Evolutionary conservation across 495 filamentous ascomycete species (phyloP).

Genomic region (Daldinia loculata): DNA sequence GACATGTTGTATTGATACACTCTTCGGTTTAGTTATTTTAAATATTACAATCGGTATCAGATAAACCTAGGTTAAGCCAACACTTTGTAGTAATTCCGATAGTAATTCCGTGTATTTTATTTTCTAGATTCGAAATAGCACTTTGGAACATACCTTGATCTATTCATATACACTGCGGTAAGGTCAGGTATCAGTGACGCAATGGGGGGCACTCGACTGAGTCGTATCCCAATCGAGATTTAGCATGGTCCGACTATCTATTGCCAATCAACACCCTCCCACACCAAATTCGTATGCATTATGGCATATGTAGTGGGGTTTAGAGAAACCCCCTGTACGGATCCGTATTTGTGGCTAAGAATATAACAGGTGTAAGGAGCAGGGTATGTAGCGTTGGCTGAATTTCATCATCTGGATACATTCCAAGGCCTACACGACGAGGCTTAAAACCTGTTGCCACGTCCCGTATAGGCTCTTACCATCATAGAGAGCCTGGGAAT

Average conservation of each 20-base stretch:
- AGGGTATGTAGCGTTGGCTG: conserved; percentile 11
- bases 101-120: conserved; percentile 30
- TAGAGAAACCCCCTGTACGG: not conserved
- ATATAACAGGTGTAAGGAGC: conserved; percentile 3
- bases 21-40: not conserved
- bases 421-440: conserved; percentile 20
- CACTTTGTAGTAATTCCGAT: not conserved
- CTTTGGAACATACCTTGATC: conserved; percentile 22
- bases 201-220: conserved; percentile 26
- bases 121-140: conserved; percentile 10
- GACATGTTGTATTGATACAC: conserved; percentile 21
- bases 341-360: conserved; percentile 27
- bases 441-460: conserved; percentile 15
- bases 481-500: too few relatives aligned
- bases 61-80: not conserved
- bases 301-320: not conserved
- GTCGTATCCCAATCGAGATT: conserved; percentile 32
- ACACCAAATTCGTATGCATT: conserved; percentile 17
- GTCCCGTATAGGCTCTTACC: not conserved
- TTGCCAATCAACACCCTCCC: conserved; percentile 14
- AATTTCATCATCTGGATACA: conserved; percentile 28
- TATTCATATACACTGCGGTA: conserved; percentile 3
- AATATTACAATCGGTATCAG: not conserved
- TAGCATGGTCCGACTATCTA: not conserved
- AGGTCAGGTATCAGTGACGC: conserved; percentile 30